phyloP scores from a whole-genome alignment of 768 basidiomycete species.

The Fistulinella prunicolor region DNA sequence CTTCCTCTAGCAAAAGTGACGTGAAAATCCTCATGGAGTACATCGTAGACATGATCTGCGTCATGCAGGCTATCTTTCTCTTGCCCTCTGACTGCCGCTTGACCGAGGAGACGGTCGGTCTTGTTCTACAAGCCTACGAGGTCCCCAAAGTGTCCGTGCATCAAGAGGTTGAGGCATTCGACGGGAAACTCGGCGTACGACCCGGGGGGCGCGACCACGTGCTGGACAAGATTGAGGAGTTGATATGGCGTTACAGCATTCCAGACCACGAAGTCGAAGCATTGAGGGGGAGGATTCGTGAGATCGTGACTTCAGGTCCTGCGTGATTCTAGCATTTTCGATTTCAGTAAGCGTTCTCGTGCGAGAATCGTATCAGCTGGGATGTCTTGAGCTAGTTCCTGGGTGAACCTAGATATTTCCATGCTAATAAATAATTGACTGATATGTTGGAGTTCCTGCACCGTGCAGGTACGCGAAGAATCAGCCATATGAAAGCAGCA shows the following conservation, averaged over 20 bases:
- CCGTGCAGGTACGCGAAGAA: too few species aligned
- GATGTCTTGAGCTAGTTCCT: too few species aligned
- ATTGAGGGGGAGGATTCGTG: background rate
- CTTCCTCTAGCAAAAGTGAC: conserved; percentile 6
- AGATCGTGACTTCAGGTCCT: background rate
- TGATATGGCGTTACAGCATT: conserved; percentile 13
- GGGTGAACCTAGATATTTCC: too few species aligned
- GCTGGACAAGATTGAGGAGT: conserved; percentile 10
- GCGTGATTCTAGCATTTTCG: background rate
- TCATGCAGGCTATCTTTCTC: conserved; percentile 15
- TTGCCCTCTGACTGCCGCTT: background rate
- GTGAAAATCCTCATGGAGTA: conserved; percentile 15
- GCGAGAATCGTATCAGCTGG: too few species aligned
- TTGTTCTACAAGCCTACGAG: conserved; percentile 3
- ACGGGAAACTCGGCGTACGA: background rate
- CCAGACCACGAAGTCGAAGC: conserved; percentile 4
- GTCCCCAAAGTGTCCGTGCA: background rate
- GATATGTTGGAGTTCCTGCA: too few species aligned
- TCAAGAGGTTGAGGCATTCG: background rate
- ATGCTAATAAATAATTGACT: too few species aligned
- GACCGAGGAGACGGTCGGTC: background rate
- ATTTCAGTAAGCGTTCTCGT: too few species aligned
- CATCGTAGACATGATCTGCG: conserved; percentile 12
- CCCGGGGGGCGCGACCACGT: conserved; percentile 9
- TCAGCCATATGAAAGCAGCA: too few species aligned